Percentiles rank a stretch among this genome's conserved stretches.
phyloP scores from a whole-genome alignment of 1,284 basidiomycete species.

The Tranzscheliella williamsii region DNA sequence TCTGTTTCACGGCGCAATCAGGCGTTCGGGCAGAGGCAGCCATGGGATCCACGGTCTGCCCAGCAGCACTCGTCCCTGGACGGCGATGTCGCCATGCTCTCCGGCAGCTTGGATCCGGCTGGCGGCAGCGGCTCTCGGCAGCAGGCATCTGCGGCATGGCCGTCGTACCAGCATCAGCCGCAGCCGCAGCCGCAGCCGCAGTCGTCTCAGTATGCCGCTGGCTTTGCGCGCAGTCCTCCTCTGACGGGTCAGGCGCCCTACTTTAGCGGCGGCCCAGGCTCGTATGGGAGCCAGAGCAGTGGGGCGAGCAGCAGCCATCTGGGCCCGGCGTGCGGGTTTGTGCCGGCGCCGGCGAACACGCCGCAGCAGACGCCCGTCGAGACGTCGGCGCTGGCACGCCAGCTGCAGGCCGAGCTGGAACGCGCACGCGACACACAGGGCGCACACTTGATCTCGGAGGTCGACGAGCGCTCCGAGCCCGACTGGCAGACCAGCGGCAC shows the following conservation, averaged over 20 bases:
- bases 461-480: constrained; percentile 1
- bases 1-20: constrained; percentile 2
- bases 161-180: constrained; percentile 1
- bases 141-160: not conserved
- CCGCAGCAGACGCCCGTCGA: constrained; percentile 46
- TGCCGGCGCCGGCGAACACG: constrained; percentile 40
- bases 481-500: not conserved
- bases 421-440: constrained; percentile 1
- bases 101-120: constrained; percentile 7
- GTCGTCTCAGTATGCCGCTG: not conserved
- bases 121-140: not conserved
- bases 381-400: constrained; percentile 25
- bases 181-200: constrained; percentile 1
- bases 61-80: constrained; percentile 15
- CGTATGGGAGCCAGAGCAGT: constrained; percentile 16
- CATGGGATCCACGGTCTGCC: constrained; percentile 1
- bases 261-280: constrained; percentile 19
- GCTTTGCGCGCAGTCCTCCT: not conserved
- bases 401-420: constrained; percentile 35
- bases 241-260: not conserved
- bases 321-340: constrained; percentile 14
- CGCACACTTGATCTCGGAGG: not conserved
- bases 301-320: constrained; percentile 3
- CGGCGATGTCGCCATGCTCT: constrained; percentile 39
- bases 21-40: not conserved